Conservation (phyloP, 768 basidiomycete genomes). For the Cyclocybe aegerita region DNA sequence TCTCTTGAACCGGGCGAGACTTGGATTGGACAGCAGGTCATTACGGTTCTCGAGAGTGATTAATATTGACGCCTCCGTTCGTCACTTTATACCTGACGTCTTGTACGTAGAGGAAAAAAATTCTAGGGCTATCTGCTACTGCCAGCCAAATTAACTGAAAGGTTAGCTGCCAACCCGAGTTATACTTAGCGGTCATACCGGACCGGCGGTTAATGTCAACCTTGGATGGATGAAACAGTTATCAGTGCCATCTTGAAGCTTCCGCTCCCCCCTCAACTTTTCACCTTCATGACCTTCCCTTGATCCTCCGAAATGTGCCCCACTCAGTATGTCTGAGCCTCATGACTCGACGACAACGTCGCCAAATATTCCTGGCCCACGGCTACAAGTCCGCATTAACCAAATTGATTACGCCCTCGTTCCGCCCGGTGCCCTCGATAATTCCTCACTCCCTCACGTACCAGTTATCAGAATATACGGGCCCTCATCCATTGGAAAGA, state of each 20-base stretch:
- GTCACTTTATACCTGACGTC: not conserved
- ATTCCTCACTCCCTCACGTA: slow-evolving; percentile 56
- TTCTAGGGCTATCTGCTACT: too few species aligned
- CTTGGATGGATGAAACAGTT: too few species aligned
- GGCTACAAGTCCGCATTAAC: slow-evolving; percentile 44
- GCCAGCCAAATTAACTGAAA: too few species aligned
- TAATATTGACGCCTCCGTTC: slow-evolving; percentile 20
- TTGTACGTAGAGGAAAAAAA: too few species aligned
- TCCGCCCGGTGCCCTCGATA: slow-evolving; percentile 64
- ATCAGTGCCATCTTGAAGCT: too few species aligned
- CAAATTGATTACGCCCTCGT: slow-evolving; percentile 67
- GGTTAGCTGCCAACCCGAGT: too few species aligned
- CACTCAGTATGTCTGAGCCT: not conserved
- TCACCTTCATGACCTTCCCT: not conserved
- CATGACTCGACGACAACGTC: not conserved
- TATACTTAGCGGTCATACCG: too few species aligned
- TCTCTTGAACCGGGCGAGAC: slow-evolving; percentile 58
- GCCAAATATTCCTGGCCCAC: not conserved
- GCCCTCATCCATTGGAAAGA: slow-evolving; percentile 70
- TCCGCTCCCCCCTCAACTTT: too few species aligned
- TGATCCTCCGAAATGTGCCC: not conserved
- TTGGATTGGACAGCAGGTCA: slow-evolving; percentile 77
- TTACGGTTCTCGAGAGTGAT: slow-evolving; percentile 43
- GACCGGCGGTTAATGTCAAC: too few species aligned
- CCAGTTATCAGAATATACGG: slow-evolving; percentile 90